These are phyloP conservation scores for Pythium vanterpoolii DNA, from an alignment of 352 stramenopile species.

Conservation along the genomic window DNA sequence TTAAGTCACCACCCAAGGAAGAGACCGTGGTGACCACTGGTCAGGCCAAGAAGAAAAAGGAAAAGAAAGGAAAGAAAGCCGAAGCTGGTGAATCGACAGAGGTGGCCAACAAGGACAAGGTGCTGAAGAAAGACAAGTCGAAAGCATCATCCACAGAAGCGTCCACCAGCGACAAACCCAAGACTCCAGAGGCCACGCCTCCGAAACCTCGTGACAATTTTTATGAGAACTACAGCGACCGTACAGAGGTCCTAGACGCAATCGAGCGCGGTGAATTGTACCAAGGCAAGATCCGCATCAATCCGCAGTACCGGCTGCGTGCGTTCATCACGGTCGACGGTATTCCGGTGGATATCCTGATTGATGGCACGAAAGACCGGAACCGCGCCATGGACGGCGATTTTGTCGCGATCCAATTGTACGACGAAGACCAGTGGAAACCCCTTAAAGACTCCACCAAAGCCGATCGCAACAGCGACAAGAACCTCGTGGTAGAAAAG, in stretches of 20 bases:
- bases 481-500: conserved; percentile 8
- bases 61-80: conserved; percentile 4
- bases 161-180: background rate
- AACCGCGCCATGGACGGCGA: conserved; percentile 84
- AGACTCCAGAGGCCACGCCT: conserved; percentile 1
- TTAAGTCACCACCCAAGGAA: background rate
- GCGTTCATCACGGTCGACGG: conserved; percentile 79
- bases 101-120: background rate
- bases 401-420: conserved; percentile 62
- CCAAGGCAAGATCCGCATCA: conserved; percentile 76
- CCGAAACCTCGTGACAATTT: background rate
- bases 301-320: conserved; percentile 63
- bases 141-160: background rate
- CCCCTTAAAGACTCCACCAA: conserved; percentile 24
- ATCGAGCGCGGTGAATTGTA: conserved; percentile 29
- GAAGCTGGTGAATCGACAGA: background rate
- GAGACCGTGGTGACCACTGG: background rate
- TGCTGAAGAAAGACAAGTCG: background rate
- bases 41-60: conserved; percentile 7
- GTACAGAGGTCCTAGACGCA: conserved; percentile 9
- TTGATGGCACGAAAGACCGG: conserved; percentile 64
- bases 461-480: conserved; percentile 5
- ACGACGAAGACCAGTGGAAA: conserved; percentile 58
- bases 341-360: conserved; percentile 65
- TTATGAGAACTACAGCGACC: conserved; percentile 21